Percentiles rank a stretch among this genome's conserved stretches.
Conservation (phyloP, 768 basidiomycete species). For the Macrolepiota albuminosa region DNA sequence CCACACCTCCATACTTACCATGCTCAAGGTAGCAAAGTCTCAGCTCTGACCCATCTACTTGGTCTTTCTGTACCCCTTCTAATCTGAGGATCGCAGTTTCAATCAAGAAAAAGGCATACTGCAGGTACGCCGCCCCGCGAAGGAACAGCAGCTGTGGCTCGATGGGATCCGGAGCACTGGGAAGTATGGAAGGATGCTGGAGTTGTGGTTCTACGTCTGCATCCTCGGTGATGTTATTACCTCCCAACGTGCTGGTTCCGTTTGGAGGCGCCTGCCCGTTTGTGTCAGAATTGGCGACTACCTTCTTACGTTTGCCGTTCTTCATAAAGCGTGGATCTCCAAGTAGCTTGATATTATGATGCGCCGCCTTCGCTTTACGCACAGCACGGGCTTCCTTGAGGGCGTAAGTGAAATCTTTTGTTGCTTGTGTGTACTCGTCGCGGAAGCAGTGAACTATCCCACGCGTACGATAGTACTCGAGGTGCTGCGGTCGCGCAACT, state of each 20-base stretch:
- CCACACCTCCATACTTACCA: slow-evolving; percentile 79
- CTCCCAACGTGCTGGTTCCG: slow-evolving; percentile 48
- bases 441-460: slow-evolving; percentile 88
- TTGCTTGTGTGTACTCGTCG: slow-evolving; percentile 72
- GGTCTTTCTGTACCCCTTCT: slow-evolving; percentile 60
- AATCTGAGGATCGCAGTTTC: slow-evolving; percentile 67
- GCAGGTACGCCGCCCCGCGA: slow-evolving; percentile 78
- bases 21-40: slow-evolving; percentile 72
- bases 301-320: slow-evolving; percentile 53
- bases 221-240: slow-evolving; percentile 41
- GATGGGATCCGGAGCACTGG: slow-evolving; percentile 81
- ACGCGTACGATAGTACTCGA: slow-evolving; percentile 86
- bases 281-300: slow-evolving; percentile 31
- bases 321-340: slow-evolving; percentile 31
- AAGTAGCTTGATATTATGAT: slow-evolving; percentile 37
- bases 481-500: slow-evolving; percentile 60
- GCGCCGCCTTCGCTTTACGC: slow-evolving; percentile 60
- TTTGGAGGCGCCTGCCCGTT: slow-evolving; percentile 67
- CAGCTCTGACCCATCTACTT: slow-evolving; percentile 68
- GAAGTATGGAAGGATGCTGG: slow-evolving; percentile 69
- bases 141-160: slow-evolving; percentile 83
- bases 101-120: slow-evolving; percentile 71
- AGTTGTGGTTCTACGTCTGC: slow-evolving; percentile 46
- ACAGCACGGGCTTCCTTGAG: slow-evolving; percentile 70
- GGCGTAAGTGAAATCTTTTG: slow-evolving; percentile 77